Base-by-base conservation (phyloP, 2,329 filamentous ascomycete species). In the Calonectria pseudoreteaudii region DNA sequence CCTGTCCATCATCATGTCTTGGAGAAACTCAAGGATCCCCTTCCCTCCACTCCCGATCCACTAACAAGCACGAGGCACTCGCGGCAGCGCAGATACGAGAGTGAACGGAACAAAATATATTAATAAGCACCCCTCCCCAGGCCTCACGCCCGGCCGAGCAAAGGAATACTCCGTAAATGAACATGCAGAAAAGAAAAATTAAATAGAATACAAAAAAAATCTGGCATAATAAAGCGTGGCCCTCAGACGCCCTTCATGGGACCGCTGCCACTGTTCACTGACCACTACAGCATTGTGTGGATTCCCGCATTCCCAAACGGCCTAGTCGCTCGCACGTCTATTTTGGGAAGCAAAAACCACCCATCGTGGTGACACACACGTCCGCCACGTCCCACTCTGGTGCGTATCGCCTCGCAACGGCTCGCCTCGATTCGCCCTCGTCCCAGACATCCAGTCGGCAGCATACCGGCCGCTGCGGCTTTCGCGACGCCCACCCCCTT, bases 321-420 rank as follows among this genome's bases (percentile, higher is more conserved):
- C 20, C 60, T 65, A 65, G 60, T 11, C 41, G n/a, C n/a, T 34
- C 28, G 60, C 5, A 16, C 23, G 41, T 65, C 60, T 65, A 65
- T 65, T 65, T 65, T 65, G 38, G 41, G 60, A 44, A 65, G 16
- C 41, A 44, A 31, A 49, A 44, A 49, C 34, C 60, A 49, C 60
- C 30, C 28, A 18, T 65, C 38, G 26, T 49, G 41, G 38, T 65
- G 60, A 20, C 60, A 44, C 60, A 49, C 60, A 62, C 30, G 60
- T 44, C 60, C 60, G 60, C 60, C 60, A 64, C 36, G 36, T 65
- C 60, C 60, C 60, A 65, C 60, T 65, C 60, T 65, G 16, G 41
- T 65, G 60, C 60, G 60, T 65, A 44, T 65, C 60, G 60, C 60
- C 38, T 65, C 60, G 60, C 60, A 65, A 65, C 60, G 38, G 38